A percentile compares a stretch with the other conserved stretches of the same genome.
Conservation (phyloP, 2,329 filamentous ascomycete genomes). For the Huntiella moniliformis region DNA sequence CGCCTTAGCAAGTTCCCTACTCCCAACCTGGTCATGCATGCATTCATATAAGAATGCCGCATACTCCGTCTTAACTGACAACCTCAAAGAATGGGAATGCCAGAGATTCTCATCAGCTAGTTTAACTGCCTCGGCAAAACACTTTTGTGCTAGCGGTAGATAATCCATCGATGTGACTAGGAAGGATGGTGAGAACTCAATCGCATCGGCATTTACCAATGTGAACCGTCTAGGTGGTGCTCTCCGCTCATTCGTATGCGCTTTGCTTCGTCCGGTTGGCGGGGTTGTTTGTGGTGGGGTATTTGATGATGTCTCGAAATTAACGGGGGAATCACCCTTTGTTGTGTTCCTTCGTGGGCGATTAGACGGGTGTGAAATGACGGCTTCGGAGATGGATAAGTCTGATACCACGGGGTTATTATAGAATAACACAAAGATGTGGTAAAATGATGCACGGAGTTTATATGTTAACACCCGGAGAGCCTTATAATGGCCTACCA, state of each 20-base stretch:
- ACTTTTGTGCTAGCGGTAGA: constrained; percentile 59
- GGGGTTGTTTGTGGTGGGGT: constrained; percentile 16
- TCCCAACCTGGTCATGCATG: constrained; percentile 59
- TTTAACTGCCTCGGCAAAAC: constrained; percentile 59
- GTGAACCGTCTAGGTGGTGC: constrained; percentile 35
- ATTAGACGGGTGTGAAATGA: constrained; percentile 17
- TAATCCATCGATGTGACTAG: constrained; percentile 66
- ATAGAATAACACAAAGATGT: constrained; percentile 92
- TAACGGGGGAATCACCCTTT: not conserved
- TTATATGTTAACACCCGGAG: constrained; percentile 83
- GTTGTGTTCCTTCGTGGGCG: constrained; percentile 14
- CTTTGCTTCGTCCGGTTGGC: constrained; percentile 29
- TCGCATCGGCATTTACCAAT: constrained; percentile 17
- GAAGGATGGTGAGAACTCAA: constrained; percentile 30
- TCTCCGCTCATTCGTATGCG: constrained; percentile 33
- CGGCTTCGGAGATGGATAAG: constrained; percentile 30
- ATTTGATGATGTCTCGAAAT: constrained; percentile 23
- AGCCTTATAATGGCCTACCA: constrained; percentile 59
- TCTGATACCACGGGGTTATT: constrained; percentile 64
- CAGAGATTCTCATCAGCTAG: constrained; percentile 62
- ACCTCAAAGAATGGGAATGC: constrained; percentile 71
- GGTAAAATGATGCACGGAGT: constrained; percentile 81
- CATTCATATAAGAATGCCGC: constrained; percentile 89
- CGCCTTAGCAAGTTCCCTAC: constrained; percentile 56
- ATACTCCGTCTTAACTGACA: constrained; percentile 85